Evolutionary conservation across 2,329 filamentous ascomycete species (phyloP).

Genomic region (Fusarium guadeloupense): DNA sequence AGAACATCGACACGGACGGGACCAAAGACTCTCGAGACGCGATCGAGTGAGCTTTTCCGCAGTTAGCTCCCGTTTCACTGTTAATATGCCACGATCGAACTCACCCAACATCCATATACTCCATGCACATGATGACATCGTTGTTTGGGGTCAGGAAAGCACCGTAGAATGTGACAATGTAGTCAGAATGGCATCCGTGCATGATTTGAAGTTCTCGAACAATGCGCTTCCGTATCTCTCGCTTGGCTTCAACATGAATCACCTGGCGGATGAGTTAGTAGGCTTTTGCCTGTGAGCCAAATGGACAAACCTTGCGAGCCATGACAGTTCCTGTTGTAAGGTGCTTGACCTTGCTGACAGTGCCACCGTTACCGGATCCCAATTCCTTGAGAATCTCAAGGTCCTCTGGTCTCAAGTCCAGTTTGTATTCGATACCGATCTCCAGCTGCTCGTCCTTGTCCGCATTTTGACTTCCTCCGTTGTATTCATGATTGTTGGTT

Average conservation of each 20-base stretch:
- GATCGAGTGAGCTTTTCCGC: conserved; percentile 79
- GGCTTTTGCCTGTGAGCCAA: neutral
- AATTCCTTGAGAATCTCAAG: conserved; percentile 93
- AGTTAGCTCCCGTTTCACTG: conserved; percentile 9
- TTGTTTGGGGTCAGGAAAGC: conserved; percentile 96
- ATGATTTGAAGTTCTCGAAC: conserved; percentile 97
- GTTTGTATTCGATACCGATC: conserved; percentile 96
- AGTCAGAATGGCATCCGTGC: conserved; percentile 95
- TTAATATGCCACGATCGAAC: conserved; percentile 45
- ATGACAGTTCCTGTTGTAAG: conserved; percentile 94
- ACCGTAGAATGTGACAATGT: conserved; percentile 97
- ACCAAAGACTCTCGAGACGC: conserved; percentile 93
- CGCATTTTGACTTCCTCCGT: conserved; percentile 66
- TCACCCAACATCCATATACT: conserved; percentile 99
- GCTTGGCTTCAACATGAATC: conserved; percentile 98
- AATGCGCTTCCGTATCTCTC: conserved; percentile 95
- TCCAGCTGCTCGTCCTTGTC: conserved; percentile 75
- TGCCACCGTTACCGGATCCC: conserved; percentile 94
- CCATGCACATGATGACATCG: conserved; percentile 99
- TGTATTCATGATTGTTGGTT: conserved; percentile 70
- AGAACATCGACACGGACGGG: conserved; percentile 95
- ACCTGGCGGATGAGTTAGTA: conserved; percentile 65
- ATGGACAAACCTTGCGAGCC: conserved; percentile 84
- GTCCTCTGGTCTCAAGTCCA: conserved; percentile 92
- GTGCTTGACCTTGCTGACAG: conserved; percentile 97